Base-by-base conservation (phyloP, 257 asterid genomes). In the Nicotiana tomentosiformis region DNA sequence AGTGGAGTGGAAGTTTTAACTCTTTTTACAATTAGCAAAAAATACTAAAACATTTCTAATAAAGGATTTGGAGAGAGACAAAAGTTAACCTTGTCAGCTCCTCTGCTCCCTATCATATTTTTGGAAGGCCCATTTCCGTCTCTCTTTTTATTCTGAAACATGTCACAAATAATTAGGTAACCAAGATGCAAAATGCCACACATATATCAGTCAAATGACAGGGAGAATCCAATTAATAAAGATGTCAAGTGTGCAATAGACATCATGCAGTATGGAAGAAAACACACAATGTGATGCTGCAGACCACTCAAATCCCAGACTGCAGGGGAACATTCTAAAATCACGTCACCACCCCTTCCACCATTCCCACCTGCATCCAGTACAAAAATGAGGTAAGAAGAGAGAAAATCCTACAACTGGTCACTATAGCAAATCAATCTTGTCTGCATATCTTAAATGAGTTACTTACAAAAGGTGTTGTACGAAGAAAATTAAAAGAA, bases 241-340 rank as follows among this genome's bases (percentile, higher is more conserved):
- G n/a, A n/a, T n/a, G n/a, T n/a, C n/a, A 43, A 46, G 76, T 14
- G 69, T 62, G 64, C 15, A 37, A 15, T 57, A 23, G 57, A 17
- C 43, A 37, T 15, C 80, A 6, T 76, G 62, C 80, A 26, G 64
- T 26, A 78, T 82, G 82, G 81, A 85, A 86, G 62, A 67, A 77
- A 84, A 88, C 97, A 51, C 82, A 96, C 98, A n/a, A 88, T 76
- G 82, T 94, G 99, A 88, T 92, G 98, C 84, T 93, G 98, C 88
- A 96, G 88, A 86, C 95, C 60, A 86, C 99, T 94, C 87, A 94
- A 92, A 90, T 96, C 98, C 98, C 99, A 96, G 49, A 90, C 91
- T 55, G 95, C 81, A 39, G 94, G 78, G 20, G 97, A 92, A 82
- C 95, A 90, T 88, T 96, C 98, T 87, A 96, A 87, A 72, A 96